Percentiles rank a stretch among this genome's conserved stretches.
These are phyloP conservation scores for Spathaspora boniae DNA, from an alignment of 805 yeast genomes.

Conservation along the genomic window DNA sequence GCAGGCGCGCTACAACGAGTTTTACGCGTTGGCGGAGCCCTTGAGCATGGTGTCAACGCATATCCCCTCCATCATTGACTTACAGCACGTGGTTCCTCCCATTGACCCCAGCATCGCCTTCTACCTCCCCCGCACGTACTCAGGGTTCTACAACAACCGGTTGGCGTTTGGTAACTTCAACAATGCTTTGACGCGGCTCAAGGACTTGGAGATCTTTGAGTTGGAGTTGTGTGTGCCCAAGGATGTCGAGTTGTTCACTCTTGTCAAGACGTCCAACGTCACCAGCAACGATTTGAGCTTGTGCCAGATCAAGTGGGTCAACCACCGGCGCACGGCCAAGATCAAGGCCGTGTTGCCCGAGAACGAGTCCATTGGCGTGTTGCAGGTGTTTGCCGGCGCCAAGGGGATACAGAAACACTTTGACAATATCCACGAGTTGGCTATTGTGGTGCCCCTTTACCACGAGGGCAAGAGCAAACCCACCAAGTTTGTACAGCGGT, in stretches of 20 bases:
- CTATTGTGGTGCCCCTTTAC: constrained; percentile 69
- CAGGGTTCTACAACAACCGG: constrained; percentile 64
- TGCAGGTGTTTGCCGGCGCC: constrained; percentile 70
- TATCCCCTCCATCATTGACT: constrained; percentile 71
- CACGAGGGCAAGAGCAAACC: constrained; percentile 66
- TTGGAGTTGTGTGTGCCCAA: constrained; percentile 69
- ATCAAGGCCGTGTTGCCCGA: constrained; percentile 81
- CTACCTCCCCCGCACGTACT: constrained; percentile 82
- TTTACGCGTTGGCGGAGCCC: constrained; percentile 80
- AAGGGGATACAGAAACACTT: constrained; percentile 56
- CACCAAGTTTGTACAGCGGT: constrained; percentile 66
- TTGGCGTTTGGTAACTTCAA: constrained; percentile 64
- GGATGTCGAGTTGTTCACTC: constrained; percentile 64
- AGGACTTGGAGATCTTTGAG: constrained; percentile 77
- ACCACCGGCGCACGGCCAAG: constrained; percentile 59
- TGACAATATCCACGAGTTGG: constrained; percentile 62
- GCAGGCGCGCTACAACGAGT: constrained; percentile 38
- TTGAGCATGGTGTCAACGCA: constrained; percentile 76
- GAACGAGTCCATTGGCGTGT: constrained; percentile 61
- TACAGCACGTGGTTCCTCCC: constrained; percentile 86
- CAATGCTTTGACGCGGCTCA: constrained; percentile 68
- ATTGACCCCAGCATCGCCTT: constrained; percentile 74
- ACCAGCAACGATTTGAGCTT: constrained; percentile 54
- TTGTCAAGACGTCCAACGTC: constrained; percentile 50
- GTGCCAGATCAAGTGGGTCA: constrained; percentile 76